These are phyloP conservation scores for Ceratobasidium papillatum DNA, from an alignment of 1,284 basidiomycete species.

Conservation along the genomic window DNA sequence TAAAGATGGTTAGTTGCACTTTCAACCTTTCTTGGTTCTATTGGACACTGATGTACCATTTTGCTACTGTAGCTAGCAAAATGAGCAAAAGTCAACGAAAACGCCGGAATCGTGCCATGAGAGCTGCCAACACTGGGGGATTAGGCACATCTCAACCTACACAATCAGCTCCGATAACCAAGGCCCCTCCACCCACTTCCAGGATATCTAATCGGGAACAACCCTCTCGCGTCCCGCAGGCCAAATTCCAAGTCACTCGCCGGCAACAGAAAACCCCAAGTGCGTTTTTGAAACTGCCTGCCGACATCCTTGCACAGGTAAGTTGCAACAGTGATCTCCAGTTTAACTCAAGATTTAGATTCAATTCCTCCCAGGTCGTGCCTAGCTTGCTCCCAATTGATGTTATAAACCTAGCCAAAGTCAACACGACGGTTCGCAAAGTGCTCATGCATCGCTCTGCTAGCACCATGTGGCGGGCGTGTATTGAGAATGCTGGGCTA, in stretches of 20 bases:
- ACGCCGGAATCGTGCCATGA: neutral
- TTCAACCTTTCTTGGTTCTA: no score
- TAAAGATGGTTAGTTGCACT: no score
- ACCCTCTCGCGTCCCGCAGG: no score
- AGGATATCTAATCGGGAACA: no score
- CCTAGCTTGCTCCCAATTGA: neutral
- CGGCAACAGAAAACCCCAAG: neutral
- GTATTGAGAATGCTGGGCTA: neutral
- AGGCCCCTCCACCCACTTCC: no score
- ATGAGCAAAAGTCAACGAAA: neutral
- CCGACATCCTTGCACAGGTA: neutral
- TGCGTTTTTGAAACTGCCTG: neutral
- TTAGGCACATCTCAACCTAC: neutral
- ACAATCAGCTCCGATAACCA: no score
- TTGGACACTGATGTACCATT: no score
- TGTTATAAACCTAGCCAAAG: neutral
- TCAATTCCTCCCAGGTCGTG: neutral
- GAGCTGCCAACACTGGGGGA: neutral
- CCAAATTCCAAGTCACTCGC: neutral
- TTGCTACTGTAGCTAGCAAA: neutral
- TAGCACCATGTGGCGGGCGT: neutral
- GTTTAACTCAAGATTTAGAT: neutral
- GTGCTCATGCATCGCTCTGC: neutral
- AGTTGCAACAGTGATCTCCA: neutral
- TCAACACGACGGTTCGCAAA: slow-evolving; percentile 14